Conservation (phyloP, 176 grass and related monocot species). For the Eragrostis nindensis region DNA sequence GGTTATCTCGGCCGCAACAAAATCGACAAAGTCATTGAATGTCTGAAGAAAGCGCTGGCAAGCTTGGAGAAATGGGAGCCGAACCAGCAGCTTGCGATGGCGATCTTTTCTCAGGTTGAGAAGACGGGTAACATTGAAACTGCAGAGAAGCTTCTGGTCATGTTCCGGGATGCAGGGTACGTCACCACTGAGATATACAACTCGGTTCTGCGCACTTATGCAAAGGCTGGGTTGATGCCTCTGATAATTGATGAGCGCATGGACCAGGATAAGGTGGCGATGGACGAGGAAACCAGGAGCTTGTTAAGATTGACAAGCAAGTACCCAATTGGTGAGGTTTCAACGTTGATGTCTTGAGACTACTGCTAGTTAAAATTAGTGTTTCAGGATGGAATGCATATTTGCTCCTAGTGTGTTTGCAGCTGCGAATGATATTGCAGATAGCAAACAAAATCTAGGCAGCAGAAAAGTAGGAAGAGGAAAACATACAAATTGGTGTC, state of each 20-base stretch:
- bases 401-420: not conserved
- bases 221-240: slow-evolving; percentile 65
- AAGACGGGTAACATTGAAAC: slow-evolving; percentile 55
- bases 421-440: not conserved
- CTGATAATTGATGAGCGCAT: slow-evolving; percentile 83
- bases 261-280: slow-evolving; percentile 60
- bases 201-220: slow-evolving; percentile 65
- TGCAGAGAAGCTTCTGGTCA: slow-evolving; percentile 68
- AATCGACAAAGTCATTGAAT: slow-evolving; percentile 57
- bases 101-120: slow-evolving; percentile 54
- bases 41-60: slow-evolving; percentile 66
- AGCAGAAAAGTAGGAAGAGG: not conserved
- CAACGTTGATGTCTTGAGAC: slow-evolving; percentile 51
- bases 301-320: slow-evolving; percentile 62
- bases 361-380: not conserved
- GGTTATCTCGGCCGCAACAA: slow-evolving; percentile 57
- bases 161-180: slow-evolving; percentile 59
- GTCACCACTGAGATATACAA: slow-evolving; percentile 80
- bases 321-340: slow-evolving; percentile 60
- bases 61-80: slow-evolving; percentile 78
- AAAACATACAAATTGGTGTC: not conserved
- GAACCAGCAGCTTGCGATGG: slow-evolving; percentile 49
- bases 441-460: not conserved
- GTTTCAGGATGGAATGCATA: slow-evolving; percentile 2
- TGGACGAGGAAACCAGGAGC: slow-evolving; percentile 61